Conservation (phyloP, 164 flowering plant species). For the Buxus sempervirens region DNA sequence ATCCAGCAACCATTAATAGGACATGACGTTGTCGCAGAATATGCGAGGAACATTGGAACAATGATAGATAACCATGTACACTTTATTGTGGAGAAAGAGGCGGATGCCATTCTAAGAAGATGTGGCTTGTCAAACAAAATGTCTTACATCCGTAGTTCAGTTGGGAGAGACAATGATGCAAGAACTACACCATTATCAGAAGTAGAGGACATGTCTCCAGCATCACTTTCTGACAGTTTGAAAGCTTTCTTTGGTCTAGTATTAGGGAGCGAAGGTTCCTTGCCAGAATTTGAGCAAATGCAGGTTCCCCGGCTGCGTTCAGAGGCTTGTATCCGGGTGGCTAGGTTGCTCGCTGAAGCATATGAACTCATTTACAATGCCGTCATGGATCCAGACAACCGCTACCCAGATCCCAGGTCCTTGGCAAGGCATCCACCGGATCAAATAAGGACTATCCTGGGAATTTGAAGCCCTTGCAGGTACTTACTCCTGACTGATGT, state of each 20-base stretch:
- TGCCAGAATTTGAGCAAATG: constrained; percentile 90
- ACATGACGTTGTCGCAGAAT: constrained; percentile 69
- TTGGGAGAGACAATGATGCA: constrained; percentile 17
- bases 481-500: too few relatives aligned
- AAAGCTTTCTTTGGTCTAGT: constrained; percentile 71
- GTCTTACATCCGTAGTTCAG: constrained; percentile 40
- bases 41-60: constrained; percentile 53
- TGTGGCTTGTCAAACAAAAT: constrained; percentile 70
- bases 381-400: constrained; percentile 70
- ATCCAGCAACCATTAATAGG: constrained; percentile 80
- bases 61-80: constrained; percentile 61
- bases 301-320: constrained; percentile 82
- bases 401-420: constrained; percentile 83
- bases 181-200: constrained; percentile 51
- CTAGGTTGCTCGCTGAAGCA: constrained; percentile 65
- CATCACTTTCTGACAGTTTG: constrained; percentile 67
- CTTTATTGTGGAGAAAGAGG: constrained; percentile 72
- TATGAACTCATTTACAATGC: constrained; percentile 73
- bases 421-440: constrained; percentile 92
- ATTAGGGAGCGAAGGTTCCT: constrained; percentile 73
- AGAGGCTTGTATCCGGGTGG: constrained; percentile 60
- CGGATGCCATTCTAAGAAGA: constrained; percentile 60
- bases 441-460: constrained; percentile 89
- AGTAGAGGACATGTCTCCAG: constrained; percentile 62
- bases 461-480: constrained; percentile 41